phyloP scores from a whole-genome alignment of 495 filamentous ascomycete species.

The Podospora australis region DNA sequence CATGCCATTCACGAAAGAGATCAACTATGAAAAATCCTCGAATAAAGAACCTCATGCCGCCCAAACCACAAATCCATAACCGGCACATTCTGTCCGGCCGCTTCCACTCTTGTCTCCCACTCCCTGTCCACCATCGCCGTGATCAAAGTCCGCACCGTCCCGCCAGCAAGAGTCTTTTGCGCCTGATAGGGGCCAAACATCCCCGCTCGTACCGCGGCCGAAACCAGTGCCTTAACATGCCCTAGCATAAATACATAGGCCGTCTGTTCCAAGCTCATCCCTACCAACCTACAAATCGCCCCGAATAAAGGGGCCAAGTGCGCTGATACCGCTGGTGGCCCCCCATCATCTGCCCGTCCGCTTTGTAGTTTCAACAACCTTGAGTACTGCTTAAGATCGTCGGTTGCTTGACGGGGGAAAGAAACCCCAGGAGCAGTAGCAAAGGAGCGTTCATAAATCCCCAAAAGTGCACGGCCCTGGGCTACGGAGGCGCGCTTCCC shows the following conservation, averaged over 20 bases:
- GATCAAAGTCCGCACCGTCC: constrained; percentile 55
- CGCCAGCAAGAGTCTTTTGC: constrained; percentile 67
- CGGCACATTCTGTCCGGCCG: constrained; percentile 82
- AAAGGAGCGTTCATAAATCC: constrained; percentile 82
- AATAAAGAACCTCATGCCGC: constrained; percentile 91
- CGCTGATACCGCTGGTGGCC: constrained; percentile 41
- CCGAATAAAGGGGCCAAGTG: constrained; percentile 83
- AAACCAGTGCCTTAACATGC: constrained; percentile 82
- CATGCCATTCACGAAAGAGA: no score
- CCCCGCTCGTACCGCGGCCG: constrained; percentile 80
- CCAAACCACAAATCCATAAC: constrained; percentile 91
- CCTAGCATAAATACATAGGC: constrained; percentile 82
- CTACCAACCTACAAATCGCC: constrained; percentile 56
- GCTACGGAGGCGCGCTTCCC: constrained; percentile 75
- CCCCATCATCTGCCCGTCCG: constrained; percentile 1
- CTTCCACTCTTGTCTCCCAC: constrained; percentile 51
- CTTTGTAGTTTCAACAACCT: neutral
- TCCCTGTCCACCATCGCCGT: constrained; percentile 55
- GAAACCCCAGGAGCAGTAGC: no score
- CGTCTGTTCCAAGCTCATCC: constrained; percentile 55
- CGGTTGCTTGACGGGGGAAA: no score
- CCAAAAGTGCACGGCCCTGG: constrained; percentile 78
- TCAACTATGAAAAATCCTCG: constrained; percentile 88
- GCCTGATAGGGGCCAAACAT: constrained; percentile 92
- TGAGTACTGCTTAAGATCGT: neutral